These are phyloP conservation scores for Aechmea fasciata DNA, from an alignment of 176 grass and related monocot genomes.

Conservation along the genomic window DNA sequence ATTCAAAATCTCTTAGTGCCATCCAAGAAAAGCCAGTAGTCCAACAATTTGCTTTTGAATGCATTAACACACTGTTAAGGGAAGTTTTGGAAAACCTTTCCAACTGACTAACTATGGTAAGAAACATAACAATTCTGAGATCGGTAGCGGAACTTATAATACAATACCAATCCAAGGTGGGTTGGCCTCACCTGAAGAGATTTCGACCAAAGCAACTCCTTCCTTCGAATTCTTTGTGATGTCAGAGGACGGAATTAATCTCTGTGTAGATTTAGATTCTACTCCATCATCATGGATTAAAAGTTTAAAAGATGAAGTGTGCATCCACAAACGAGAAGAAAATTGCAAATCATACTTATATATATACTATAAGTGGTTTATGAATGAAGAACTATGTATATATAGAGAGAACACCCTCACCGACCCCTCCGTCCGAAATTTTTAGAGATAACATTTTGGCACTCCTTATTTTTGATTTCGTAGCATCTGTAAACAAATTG, in stretches of 20 bases:
- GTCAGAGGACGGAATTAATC: slow-evolving; percentile 68
- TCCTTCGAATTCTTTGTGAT: slow-evolving; percentile 60
- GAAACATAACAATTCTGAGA: slow-evolving; percentile 8
- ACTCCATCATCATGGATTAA: slow-evolving; percentile 41
- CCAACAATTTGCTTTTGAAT: slow-evolving; percentile 21
- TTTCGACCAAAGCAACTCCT: slow-evolving; percentile 28
- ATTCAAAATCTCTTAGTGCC: slow-evolving; percentile 16
- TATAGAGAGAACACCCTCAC: too few species aligned
- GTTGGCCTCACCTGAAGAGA: slow-evolving; percentile 24
- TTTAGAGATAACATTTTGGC: too few species aligned
- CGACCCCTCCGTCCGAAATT: too few species aligned
- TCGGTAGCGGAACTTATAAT: not conserved
- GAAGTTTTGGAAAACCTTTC: slow-evolving; percentile 13
- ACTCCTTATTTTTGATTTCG: too few species aligned
- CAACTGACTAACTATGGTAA: not conserved
- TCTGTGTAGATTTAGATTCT: slow-evolving; percentile 71
- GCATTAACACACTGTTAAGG: slow-evolving; percentile 19
- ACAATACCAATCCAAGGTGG: not conserved
- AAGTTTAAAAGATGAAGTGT: slow-evolving; percentile 45
- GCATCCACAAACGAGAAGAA: slow-evolving; percentile 17
- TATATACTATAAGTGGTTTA: too few species aligned
- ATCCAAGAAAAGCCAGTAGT: slow-evolving; percentile 23
- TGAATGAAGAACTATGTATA: too few species aligned
- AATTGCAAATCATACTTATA: slow-evolving; percentile 20
- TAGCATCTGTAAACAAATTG: too few species aligned